Conservation (phyloP, 2,329 filamentous ascomycete species). For the Penicillium verrucosum region DNA sequence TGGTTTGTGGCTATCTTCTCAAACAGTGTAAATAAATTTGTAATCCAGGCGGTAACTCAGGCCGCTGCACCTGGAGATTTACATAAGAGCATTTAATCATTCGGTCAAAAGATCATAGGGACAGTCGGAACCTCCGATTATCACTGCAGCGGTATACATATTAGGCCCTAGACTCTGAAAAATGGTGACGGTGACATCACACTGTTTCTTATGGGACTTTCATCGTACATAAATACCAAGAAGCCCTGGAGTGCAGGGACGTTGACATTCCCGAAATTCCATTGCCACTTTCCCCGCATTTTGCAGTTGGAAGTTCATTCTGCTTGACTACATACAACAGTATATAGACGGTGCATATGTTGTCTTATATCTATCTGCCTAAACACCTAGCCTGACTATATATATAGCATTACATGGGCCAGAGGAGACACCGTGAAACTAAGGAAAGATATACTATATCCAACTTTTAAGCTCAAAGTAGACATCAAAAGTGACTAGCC, state of each 20-base stretch:
- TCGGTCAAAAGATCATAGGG: no score
- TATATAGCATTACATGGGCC: no score
- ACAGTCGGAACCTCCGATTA: no score
- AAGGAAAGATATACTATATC: not conserved
- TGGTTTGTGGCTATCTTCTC: not conserved
- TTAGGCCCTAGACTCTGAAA: no score
- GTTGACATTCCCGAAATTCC: not conserved
- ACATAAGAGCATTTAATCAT: no score
- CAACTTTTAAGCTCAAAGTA: not conserved
- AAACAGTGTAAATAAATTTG: not conserved
- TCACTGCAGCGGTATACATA: no score
- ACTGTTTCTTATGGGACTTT: not conserved
- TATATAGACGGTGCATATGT: not conserved
- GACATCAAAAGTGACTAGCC: fast-evolving
- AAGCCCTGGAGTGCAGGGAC: no score
- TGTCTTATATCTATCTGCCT: not conserved
- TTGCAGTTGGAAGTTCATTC: not conserved
- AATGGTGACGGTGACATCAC: not conserved
- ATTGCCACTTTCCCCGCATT: not conserved
- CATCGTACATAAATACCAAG: not conserved
- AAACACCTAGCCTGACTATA: no score
- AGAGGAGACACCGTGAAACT: not conserved
- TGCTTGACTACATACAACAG: not conserved
- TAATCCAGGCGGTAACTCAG: no score
- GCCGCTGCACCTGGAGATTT: no score